Conservation (phyloP, 2,329 filamentous ascomycete genomes). For the Dothideomycetes sp. region DNA sequence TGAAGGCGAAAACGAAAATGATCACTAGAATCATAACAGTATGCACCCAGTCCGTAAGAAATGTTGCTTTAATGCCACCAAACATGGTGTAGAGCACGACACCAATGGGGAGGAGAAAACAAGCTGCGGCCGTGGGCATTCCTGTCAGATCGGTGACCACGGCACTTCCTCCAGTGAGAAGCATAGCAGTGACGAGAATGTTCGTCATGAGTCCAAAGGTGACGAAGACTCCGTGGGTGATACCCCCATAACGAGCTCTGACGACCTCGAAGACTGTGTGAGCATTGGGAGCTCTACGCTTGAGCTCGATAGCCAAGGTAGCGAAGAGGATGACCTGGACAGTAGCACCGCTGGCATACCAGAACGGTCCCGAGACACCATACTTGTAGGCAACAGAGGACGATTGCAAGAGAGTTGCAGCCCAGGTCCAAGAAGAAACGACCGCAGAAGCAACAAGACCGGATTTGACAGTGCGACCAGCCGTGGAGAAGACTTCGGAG, state of each 20-base stretch:
- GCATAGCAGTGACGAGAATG: slow-evolving; percentile 78
- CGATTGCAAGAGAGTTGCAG: slow-evolving; percentile 64
- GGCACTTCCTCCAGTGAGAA: slow-evolving; percentile 72
- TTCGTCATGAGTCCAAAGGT: slow-evolving; percentile 68
- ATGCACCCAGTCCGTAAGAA: slow-evolving; percentile 78
- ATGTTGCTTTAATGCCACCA: slow-evolving; percentile 74
- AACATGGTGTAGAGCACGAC: slow-evolving; percentile 70
- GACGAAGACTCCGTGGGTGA: slow-evolving; percentile 68
- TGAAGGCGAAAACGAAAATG: slow-evolving; percentile 75
- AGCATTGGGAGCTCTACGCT: slow-evolving; percentile 75
- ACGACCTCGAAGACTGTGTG: slow-evolving; percentile 71
- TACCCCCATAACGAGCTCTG: slow-evolving; percentile 63
- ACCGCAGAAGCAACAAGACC: slow-evolving; percentile 80
- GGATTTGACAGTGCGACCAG: slow-evolving; percentile 78
- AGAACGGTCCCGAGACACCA: slow-evolving; percentile 56
- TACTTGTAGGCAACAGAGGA: slow-evolving; percentile 67
- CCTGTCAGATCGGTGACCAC: slow-evolving; percentile 63
- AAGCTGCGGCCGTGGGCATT: slow-evolving; percentile 68
- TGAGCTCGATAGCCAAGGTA: slow-evolving; percentile 80
- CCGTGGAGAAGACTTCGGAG: slow-evolving; percentile 85
- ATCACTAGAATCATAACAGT: slow-evolving; percentile 77
- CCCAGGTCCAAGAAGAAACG: slow-evolving; percentile 92
- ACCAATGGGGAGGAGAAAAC: slow-evolving; percentile 70
- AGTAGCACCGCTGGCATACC: slow-evolving; percentile 57
- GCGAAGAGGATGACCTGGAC: slow-evolving; percentile 86